These are phyloP conservation scores for Elaeagnus macrophylla DNA, from an alignment of 306 rosid species.

Conservation along the genomic window DNA sequence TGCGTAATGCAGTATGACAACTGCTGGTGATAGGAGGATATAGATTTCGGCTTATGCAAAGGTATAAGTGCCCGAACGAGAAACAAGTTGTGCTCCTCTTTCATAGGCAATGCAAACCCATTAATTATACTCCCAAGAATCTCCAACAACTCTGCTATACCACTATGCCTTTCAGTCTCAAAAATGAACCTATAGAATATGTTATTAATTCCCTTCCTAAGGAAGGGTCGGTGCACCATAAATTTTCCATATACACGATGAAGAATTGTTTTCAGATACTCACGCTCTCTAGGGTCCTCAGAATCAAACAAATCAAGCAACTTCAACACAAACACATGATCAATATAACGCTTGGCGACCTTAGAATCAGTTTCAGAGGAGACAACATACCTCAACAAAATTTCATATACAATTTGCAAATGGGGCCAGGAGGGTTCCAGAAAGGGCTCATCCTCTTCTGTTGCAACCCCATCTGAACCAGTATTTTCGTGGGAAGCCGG, in stretches of 20 bases:
- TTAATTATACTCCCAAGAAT: no score
- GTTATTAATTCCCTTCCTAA: slow-evolving; percentile 56
- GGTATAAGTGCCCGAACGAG: slow-evolving; percentile 60
- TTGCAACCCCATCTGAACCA: slow-evolving; percentile 24
- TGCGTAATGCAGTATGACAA: slow-evolving; percentile 52
- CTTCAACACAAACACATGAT: slow-evolving; percentile 42
- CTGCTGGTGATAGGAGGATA: slow-evolving; percentile 40
- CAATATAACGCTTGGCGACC: slow-evolving; percentile 42
- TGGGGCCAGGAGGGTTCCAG: slow-evolving; percentile 57
- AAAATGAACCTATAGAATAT: slow-evolving; percentile 57
- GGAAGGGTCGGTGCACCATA: slow-evolving; percentile 62
- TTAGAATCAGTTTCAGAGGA: slow-evolving; percentile 51
- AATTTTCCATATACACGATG: slow-evolving; percentile 64
- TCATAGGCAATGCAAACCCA: no score
- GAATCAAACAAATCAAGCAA: slow-evolving; percentile 64
- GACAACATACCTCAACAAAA: slow-evolving; percentile 46
- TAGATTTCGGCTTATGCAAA: slow-evolving; percentile 49
- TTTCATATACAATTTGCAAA: slow-evolving; percentile 54
- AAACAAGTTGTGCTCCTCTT: no score
- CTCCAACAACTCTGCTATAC: slow-evolving; percentile 59
- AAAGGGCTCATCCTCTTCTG: slow-evolving; percentile 50
- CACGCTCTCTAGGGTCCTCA: slow-evolving; percentile 65
- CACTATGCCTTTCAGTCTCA: slow-evolving; percentile 60
- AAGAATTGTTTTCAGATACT: slow-evolving; percentile 49
- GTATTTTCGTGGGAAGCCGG: slow-evolving; percentile 38